These are phyloP conservation scores for Cladophialophora psammophila DNA, from an alignment of 2,329 filamentous ascomycete species.

Conservation along the genomic window DNA sequence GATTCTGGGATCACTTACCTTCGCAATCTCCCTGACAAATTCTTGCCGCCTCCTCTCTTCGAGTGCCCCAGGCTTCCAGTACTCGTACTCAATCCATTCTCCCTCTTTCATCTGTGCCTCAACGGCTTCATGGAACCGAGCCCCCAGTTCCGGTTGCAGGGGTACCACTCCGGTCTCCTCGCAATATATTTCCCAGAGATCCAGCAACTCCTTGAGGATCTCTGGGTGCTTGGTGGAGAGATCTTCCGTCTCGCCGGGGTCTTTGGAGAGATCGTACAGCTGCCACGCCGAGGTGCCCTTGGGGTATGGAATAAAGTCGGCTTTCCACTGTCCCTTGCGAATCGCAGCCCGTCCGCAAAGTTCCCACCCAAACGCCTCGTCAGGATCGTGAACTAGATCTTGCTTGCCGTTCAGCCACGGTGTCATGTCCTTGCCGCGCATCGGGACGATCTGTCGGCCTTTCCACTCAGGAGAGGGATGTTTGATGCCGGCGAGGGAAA, in stretches of 20 bases:
- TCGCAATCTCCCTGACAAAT: slow-evolving; percentile 45
- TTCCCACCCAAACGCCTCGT: slow-evolving; percentile 65
- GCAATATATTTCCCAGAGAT: slow-evolving; percentile 59
- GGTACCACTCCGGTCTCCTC: slow-evolving; percentile 50
- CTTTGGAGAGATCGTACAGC: slow-evolving; percentile 61
- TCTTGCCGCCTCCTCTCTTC: slow-evolving; percentile 47
- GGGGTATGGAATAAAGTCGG: slow-evolving; percentile 64
- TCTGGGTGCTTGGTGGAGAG: slow-evolving; percentile 53
- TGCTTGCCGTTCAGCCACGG: slow-evolving; percentile 49
- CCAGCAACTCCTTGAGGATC: slow-evolving; percentile 57
- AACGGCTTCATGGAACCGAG: slow-evolving; percentile 63
- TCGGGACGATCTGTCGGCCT: slow-evolving; percentile 59
- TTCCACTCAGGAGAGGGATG: slow-evolving; percentile 63
- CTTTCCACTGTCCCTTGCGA: slow-evolving; percentile 65
- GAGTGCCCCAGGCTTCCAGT: slow-evolving; percentile 64
- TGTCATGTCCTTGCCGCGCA: slow-evolving; percentile 60
- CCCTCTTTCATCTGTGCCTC: slow-evolving; percentile 72
- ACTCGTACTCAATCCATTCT: slow-evolving; percentile 71
- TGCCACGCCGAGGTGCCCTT: slow-evolving; percentile 65
- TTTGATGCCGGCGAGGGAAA: slow-evolving; percentile 51
- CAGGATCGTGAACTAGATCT: slow-evolving; percentile 56
- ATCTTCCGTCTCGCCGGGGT: slow-evolving; percentile 61
- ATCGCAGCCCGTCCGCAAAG: slow-evolving; percentile 62
- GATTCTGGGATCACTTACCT: slow-evolving; percentile 37
- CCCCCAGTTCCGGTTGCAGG: slow-evolving; percentile 64